phyloP scores from a whole-genome alignment of 2,329 filamentous ascomycete genomes.

The Diaporthe citrichinensis region DNA sequence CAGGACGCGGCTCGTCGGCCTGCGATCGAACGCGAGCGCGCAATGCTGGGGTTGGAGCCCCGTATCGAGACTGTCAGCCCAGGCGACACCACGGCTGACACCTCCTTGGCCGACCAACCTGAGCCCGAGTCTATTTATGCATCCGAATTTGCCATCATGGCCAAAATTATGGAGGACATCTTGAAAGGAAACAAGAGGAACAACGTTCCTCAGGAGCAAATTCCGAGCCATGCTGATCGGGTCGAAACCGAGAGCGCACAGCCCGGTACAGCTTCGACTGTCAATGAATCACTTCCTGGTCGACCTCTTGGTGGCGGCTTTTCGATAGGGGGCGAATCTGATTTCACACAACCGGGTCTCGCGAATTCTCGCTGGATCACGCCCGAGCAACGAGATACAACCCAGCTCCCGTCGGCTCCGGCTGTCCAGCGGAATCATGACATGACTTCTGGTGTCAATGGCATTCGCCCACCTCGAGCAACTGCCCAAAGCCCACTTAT shows the following conservation, averaged over 20 bases:
- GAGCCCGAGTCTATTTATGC: conserved; percentile 33
- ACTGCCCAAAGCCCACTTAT: background rate
- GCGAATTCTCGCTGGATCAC: background rate
- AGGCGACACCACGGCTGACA: no score
- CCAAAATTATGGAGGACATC: conserved; percentile 27
- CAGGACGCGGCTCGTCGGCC: conserved; percentile 6
- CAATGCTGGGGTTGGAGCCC: conserved; percentile 17
- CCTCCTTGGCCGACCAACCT: background rate
- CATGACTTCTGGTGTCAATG: background rate
- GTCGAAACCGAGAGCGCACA: background rate
- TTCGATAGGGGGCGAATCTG: background rate
- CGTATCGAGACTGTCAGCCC: background rate
- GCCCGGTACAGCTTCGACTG: background rate
- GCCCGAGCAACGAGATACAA: background rate
- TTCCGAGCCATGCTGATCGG: background rate
- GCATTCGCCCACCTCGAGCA: no score
- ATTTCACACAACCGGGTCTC: background rate
- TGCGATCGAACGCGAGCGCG: conserved; percentile 16
- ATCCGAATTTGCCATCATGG: conserved; percentile 26
- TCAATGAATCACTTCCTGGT: background rate
- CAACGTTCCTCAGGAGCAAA: background rate
- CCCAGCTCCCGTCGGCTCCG: background rate
- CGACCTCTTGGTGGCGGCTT: background rate
- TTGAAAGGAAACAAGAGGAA: conserved; percentile 32
- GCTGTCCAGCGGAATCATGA: background rate